These are phyloP conservation scores for Leptoxyphium fumago DNA, from an alignment of 2,329 filamentous ascomycete species.

Conservation along the genomic window DNA sequence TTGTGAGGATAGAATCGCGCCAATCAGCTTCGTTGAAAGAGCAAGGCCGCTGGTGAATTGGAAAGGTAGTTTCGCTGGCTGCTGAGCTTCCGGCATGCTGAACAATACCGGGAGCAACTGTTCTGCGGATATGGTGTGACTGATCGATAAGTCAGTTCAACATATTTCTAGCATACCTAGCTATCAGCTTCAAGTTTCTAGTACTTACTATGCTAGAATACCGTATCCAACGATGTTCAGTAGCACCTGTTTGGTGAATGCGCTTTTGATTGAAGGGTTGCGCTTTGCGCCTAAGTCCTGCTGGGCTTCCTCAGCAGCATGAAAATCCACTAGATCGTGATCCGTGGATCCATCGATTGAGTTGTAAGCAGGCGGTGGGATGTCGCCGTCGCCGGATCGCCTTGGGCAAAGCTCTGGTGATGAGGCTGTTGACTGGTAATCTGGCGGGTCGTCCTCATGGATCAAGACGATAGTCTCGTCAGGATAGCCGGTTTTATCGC, in stretches of 20 bases:
- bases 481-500: slow-evolving; percentile 29
- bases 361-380: slow-evolving; percentile 19
- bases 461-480: slow-evolving; percentile 51
- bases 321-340: background rate
- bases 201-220: slow-evolving; percentile 80
- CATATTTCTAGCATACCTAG: slow-evolving; percentile 7
- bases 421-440: slow-evolving; percentile 47
- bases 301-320: background rate
- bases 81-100: slow-evolving; percentile 46
- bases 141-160: slow-evolving; percentile 21
- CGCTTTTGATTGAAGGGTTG: slow-evolving; percentile 35
- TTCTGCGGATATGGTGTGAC: slow-evolving; percentile 94
- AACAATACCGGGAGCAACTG: slow-evolving; percentile 86
- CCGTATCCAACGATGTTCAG: slow-evolving; percentile 82
- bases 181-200: too few relatives aligned
- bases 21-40: slow-evolving; percentile 69
- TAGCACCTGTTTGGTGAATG: slow-evolving; percentile 73
- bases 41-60: slow-evolving; percentile 79
- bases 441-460: slow-evolving; percentile 48
- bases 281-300: slow-evolving; percentile 7
- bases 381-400: slow-evolving; percentile 6
- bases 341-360: slow-evolving; percentile 14
- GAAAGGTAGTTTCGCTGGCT: slow-evolving; percentile 55
- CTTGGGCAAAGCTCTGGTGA: slow-evolving; percentile 33
- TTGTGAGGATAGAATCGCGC: slow-evolving; percentile 75